phyloP scores from a whole-genome alignment of 768 basidiomycete species.

The Macrocybe gigantea region DNA sequence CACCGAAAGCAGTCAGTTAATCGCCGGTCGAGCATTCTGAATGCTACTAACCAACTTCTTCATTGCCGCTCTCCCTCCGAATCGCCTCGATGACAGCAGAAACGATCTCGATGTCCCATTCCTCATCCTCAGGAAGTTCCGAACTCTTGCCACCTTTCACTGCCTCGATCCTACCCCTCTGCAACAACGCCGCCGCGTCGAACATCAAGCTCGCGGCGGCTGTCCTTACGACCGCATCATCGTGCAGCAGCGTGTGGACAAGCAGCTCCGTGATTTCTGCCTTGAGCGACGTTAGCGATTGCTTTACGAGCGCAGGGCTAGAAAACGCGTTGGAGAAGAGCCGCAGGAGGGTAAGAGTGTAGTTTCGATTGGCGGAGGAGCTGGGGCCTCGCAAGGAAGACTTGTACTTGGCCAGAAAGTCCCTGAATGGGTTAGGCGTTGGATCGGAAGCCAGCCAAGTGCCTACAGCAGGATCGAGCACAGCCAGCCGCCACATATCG shows the following conservation, averaged over 20 bases:
- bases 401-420: slow-evolving; percentile 35
- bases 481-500: slow-evolving; percentile 77
- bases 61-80: slow-evolving; percentile 59
- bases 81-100: slow-evolving; percentile 83
- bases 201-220: slow-evolving; percentile 83
- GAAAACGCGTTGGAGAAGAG: slow-evolving; percentile 67
- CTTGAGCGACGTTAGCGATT: slow-evolving; percentile 26
- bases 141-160: slow-evolving; percentile 22
- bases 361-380: slow-evolving; percentile 33
- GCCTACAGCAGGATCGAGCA: slow-evolving; percentile 57
- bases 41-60: slow-evolving; percentile 68
- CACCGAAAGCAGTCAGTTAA: slow-evolving; percentile 1
- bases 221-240: slow-evolving; percentile 62
- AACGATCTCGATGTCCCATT: slow-evolving; percentile 83
- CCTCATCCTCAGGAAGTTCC: slow-evolving; percentile 54
- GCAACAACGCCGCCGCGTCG: slow-evolving; percentile 62
- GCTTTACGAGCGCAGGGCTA: slow-evolving; percentile 35
- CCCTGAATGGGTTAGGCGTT: slow-evolving; percentile 33
- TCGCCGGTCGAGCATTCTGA: slow-evolving; percentile 2
- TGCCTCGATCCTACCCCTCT: slow-evolving; percentile 49
- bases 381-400: not conserved
- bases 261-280: slow-evolving; percentile 45
- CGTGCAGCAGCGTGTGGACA: slow-evolving; percentile 62
- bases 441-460: slow-evolving; percentile 38
- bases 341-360: slow-evolving; percentile 59